Evolutionary conservation across 768 basidiomycete genomes (phyloP), one percentile per base, ranked within the genome.

Genomic region (Lactarius evosmus): DNA sequence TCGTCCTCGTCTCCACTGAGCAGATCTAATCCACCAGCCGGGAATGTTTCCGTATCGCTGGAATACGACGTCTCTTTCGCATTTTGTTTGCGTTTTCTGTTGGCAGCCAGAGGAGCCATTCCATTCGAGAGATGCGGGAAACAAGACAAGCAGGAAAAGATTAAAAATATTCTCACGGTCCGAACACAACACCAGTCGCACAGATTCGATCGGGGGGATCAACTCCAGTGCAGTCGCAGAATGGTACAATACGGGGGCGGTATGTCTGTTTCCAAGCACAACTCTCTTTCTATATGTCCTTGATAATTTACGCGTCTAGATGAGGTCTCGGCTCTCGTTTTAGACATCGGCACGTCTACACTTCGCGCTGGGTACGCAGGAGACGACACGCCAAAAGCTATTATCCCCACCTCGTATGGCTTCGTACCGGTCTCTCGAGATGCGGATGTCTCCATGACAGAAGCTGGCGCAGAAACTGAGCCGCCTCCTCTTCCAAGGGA

Each of bases 301-400:
- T 66, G 34, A 60, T n/a, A 41, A 17, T 58, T 6, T 40, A 55
- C 54, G n/a, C 38, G 3, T 29, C 14, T 65, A 97, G 95, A 98
- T 73, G 95, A 98, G 78, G 94, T 98, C n/a, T 90, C 94, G 38
- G 97, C 96, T 33, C 79, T 98, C 58, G 97, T 98, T 27, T 78
- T 99, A 40, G 97, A 99, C 78, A 89, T 98, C 72, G 97, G 97
- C 32, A 81, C 91, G 12, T 89, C 90, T 29, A 89, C 93, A 9
- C 78, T 95, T 59, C 88, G 97, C 73, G 93, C 94, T 12, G 97
- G 97, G 58, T 97, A 98, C 75, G 96, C 97, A 12, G 97, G 97
- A 52, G 96, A 98, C 76, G 97, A 98, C 71, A 85, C 90, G 12
- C 97, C 97, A 19, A 93, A 93, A 75, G 89, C 91, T 19, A 86